phyloP scores from a whole-genome alignment of 192 early-diverging fungal species.

The Umbelopsis sp. region DNA sequence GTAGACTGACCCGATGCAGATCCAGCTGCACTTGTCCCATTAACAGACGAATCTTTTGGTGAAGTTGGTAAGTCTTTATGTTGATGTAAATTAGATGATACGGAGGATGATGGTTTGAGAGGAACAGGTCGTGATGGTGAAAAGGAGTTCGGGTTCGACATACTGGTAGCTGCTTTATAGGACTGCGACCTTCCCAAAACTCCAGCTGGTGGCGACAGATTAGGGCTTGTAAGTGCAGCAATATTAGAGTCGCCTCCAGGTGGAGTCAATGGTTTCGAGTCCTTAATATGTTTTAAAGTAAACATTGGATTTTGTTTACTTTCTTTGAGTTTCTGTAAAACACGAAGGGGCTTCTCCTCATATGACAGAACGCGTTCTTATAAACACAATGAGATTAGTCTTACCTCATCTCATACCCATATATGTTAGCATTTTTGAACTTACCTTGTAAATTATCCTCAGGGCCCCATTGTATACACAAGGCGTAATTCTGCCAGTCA shows the following conservation, averaged over 20 bases:
- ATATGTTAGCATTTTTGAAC: not conserved
- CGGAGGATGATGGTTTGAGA: conserved; percentile 14
- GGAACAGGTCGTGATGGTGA: conserved; percentile 7
- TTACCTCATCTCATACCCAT: not conserved
- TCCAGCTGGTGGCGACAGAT: not conserved
- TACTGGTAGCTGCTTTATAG: conserved; percentile 13
- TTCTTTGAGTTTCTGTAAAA: conserved; percentile 77
- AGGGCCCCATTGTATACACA: conserved; percentile 78
- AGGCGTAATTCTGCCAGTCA: conserved; percentile 83
- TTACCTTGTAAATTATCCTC: conserved; percentile 58
- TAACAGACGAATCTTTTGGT: conserved; percentile 1
- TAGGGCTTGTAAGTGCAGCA: not conserved
- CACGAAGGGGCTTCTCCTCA: conserved; percentile 77
- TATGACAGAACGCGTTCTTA: conserved; percentile 69
- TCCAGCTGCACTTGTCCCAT: not conserved
- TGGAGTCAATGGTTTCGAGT: conserved; percentile 55
- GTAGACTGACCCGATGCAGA: not conserved
- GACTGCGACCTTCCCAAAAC: conserved; percentile 2
- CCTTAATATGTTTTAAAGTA: conserved; percentile 75
- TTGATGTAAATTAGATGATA: conserved; percentile 15
- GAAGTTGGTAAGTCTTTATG: conserved; percentile 15
- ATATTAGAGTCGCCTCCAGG: conserved; percentile 8
- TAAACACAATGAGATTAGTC: not conserved
- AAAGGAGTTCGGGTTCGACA: conserved; percentile 18
- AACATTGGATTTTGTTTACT: conserved; percentile 72